Evolutionary conservation across 2,329 filamentous ascomycete genomes (phyloP).

Genomic region (Aureobasidium zeae): DNA sequence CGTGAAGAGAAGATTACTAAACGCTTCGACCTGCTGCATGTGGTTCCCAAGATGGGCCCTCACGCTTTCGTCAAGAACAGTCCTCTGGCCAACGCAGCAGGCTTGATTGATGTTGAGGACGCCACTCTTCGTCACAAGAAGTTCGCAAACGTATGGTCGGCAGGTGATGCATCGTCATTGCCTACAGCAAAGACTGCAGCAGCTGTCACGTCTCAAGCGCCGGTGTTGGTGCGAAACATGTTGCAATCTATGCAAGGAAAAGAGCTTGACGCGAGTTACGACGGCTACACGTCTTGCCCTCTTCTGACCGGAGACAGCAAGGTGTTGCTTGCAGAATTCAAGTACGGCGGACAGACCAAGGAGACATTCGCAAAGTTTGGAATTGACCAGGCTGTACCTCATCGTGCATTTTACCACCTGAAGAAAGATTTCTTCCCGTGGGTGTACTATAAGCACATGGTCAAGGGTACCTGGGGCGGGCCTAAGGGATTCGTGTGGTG

Average conservation of each 20-base stretch:
- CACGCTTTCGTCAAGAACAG: constrained; percentile 31
- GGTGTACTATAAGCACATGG: constrained; percentile 53
- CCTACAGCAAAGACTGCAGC: constrained; percentile 34
- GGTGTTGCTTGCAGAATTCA: constrained; percentile 56
- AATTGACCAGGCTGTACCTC: constrained; percentile 48
- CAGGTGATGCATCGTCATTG: constrained; percentile 31
- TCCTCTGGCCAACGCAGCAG: constrained; percentile 28
- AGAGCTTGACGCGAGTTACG: constrained; percentile 24
- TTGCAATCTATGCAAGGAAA: constrained; percentile 25
- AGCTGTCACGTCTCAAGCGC: constrained; percentile 31
- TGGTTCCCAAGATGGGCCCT: constrained; percentile 31
- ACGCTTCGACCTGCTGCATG: constrained; percentile 32
- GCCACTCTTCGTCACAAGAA: constrained; percentile 30
- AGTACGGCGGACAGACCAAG: constrained; percentile 53
- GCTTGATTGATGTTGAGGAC: constrained; percentile 31
- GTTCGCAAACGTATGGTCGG: constrained; percentile 33
- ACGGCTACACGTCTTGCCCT: constrained; percentile 35
- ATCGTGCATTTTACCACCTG: constrained; percentile 50
- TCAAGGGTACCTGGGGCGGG: constrained; percentile 55
- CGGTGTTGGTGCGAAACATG: constrained; percentile 30
- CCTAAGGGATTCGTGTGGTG: constrained; percentile 42
- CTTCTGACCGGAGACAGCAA: constrained; percentile 46
- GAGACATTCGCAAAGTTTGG: constrained; percentile 53
- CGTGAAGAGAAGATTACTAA: constrained; percentile 24
- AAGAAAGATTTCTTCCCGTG: constrained; percentile 62